These are phyloP conservation scores for Pseudogymnoascus sp. DNA, from an alignment of 2,329 filamentous ascomycete genomes.

Conservation along the genomic window DNA sequence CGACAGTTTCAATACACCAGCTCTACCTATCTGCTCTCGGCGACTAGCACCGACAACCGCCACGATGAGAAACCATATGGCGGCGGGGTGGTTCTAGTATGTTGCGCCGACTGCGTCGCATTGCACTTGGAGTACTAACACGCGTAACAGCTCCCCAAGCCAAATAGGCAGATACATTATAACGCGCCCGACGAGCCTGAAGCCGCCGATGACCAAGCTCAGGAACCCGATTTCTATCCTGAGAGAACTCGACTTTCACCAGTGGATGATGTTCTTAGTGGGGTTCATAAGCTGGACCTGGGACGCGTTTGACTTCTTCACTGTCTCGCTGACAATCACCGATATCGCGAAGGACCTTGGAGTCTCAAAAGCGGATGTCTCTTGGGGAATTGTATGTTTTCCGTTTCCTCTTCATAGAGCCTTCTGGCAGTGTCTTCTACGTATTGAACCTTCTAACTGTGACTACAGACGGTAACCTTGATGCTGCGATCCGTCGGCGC, in stretches of 20 bases:
- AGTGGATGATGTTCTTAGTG: slow-evolving; percentile 26
- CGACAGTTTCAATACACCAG: neutral
- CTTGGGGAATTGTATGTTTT: slow-evolving; percentile 45
- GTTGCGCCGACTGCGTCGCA: neutral
- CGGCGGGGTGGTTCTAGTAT: slow-evolving; percentile 5
- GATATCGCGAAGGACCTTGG: slow-evolving; percentile 45
- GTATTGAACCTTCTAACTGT: neutral
- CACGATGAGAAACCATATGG: slow-evolving; percentile 3
- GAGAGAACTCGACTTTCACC: slow-evolving; percentile 24
- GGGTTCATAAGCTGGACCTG: slow-evolving; percentile 34
- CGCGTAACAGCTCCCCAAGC: slow-evolving; percentile 20
- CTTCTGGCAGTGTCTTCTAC: neutral
- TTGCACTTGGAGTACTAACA: neutral
- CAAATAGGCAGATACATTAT: slow-evolving; percentile 29
- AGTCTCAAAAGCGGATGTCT: slow-evolving; percentile 48
- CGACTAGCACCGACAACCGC: neutral
- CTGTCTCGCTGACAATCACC: slow-evolving; percentile 50
- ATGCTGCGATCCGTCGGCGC: slow-evolving; percentile 27
- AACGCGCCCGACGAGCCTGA: slow-evolving; percentile 28
- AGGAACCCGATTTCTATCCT: slow-evolving; percentile 25
- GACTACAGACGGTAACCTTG: slow-evolving; percentile 22
- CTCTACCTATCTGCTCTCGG: neutral
- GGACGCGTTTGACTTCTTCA: slow-evolving; percentile 62
- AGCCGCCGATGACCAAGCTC: slow-evolving; percentile 25
- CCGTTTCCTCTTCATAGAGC: neutral